Base-by-base conservation (phyloP, 257 asterid species). In the Ophiorrhiza pumila region DNA sequence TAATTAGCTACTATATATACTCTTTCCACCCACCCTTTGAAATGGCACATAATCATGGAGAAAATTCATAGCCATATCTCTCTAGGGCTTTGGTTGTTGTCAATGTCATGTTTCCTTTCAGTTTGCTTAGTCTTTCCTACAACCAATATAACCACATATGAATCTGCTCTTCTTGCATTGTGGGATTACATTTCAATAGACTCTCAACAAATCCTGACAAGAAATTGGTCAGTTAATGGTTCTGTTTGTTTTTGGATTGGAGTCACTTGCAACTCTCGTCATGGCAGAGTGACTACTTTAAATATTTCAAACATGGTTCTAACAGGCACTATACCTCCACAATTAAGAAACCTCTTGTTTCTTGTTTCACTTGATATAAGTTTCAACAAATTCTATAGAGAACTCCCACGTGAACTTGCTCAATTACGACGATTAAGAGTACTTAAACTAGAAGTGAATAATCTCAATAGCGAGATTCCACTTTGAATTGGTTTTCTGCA, bases 331-430 rank as follows among this genome's bases (percentile, higher is more conserved):
- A 49, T 68, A 25, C 62, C 70, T 14, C 53, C 65, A 63, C 69
- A 61, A 13, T 18, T 72, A 18, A 70, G 76, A 31, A 47, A 72
- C 14, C 76, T 61, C 27, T 61, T 70, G 20, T 83, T 72, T 20
- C 85, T 83, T 3, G 65, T 46, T 45, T 58, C 61, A 11, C 69
- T 83, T 23, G 63, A 69, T 42, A 5, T 83, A 7, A 62, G 56
- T 34, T 37, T 34, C 27, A 10, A n/a, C n/a, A n/a, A n/a, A n/a
- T n/a, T n/a, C n/a, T n/a, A n/a, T n/a, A n/a, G n/a, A n/a, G n/a
- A n/a, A n/a, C n/a, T n/a, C n/a, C n/a, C n/a, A n/a, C n/a, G n/a
- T n/a, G n/a, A n/a, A n/a, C n/a, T n/a, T n/a, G n/a, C n/a, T n/a
- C n/a, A n/a, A n/a, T n/a, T n/a, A n/a, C n/a, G n/a, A n/a, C n/a